Conservation (phyloP, 768 basidiomycete genomes). For the Rhizopogon roseolus region DNA sequence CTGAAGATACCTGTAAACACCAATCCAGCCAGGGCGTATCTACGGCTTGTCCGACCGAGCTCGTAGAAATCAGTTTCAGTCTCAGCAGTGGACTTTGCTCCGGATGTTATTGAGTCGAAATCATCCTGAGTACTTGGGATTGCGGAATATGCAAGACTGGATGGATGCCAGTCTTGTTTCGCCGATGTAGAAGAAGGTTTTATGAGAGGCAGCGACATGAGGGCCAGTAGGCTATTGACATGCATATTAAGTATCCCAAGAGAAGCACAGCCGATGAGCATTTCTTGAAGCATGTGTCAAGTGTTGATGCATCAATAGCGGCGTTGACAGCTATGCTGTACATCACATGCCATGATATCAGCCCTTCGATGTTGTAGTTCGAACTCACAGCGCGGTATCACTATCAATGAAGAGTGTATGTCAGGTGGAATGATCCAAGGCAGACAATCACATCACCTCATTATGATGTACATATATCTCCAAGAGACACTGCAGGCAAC, state of each 20-base stretch:
- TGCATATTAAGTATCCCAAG: neutral
- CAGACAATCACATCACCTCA: too few relatives aligned
- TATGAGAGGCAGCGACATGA: neutral
- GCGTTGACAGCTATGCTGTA: too few relatives aligned
- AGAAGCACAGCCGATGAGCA: too few relatives aligned
- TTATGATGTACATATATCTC: too few relatives aligned
- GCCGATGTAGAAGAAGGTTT: neutral
- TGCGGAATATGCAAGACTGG: neutral
- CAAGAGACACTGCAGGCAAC: too few relatives aligned
- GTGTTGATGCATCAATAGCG: too few relatives aligned
- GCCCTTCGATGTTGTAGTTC: too few relatives aligned
- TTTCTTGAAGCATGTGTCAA: too few relatives aligned
- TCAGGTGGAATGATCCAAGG: too few relatives aligned
- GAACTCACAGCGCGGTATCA: too few relatives aligned
- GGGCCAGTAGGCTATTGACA: neutral
- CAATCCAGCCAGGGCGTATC: constrained; percentile 18
- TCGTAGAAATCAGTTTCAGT: constrained; percentile 23
- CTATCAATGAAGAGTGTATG: too few relatives aligned
- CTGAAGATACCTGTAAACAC: constrained; percentile 17
- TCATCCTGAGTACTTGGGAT: neutral
- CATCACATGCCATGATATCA: too few relatives aligned
- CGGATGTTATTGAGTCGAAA: neutral
- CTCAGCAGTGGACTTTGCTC: neutral
- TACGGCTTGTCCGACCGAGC: constrained; percentile 19
- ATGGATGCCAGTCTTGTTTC: neutral